These are phyloP conservation scores for Lepidium aucheri DNA, from an alignment of 345 rosid genomes.

Conservation along the genomic window DNA sequence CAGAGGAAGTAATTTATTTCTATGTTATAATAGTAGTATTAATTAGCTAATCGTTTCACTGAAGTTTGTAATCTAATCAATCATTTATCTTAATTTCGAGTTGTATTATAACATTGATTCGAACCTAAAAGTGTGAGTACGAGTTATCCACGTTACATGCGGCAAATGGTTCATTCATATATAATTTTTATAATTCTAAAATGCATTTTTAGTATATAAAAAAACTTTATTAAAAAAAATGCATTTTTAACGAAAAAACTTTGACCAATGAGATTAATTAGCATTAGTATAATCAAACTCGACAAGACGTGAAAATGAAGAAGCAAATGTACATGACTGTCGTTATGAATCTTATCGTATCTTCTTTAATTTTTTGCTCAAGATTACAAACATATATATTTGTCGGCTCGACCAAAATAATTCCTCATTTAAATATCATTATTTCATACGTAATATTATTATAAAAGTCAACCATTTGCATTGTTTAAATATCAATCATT, in stretches of 20 bases:
- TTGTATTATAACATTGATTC: too few relatives aligned
- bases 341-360: conserved; percentile 21
- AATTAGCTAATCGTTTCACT: background rate
- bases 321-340: conserved; percentile 15
- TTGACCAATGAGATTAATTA: background rate
- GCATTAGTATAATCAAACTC: background rate
- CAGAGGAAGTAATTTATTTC: too few relatives aligned
- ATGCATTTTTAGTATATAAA: too few relatives aligned
- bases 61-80: background rate
- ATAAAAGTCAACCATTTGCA: background rate
- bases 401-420: conserved; percentile 13
- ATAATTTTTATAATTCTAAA: background rate
- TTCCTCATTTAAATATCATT: background rate
- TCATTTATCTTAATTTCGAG: too few relatives aligned
- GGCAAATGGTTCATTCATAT: background rate
- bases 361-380: conserved; percentile 12
- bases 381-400: conserved; percentile 1
- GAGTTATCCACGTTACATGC: too few relatives aligned
- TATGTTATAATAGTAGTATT: too few relatives aligned
- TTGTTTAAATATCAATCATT: background rate
- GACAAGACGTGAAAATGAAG: conserved; percentile 23
- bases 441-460: background rate
- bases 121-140: too few relatives aligned
- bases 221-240: too few relatives aligned
- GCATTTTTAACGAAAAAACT: background rate